These are phyloP conservation scores for Sicyos edulis DNA, from an alignment of 306 rosid genomes.

Conservation along the genomic window DNA sequence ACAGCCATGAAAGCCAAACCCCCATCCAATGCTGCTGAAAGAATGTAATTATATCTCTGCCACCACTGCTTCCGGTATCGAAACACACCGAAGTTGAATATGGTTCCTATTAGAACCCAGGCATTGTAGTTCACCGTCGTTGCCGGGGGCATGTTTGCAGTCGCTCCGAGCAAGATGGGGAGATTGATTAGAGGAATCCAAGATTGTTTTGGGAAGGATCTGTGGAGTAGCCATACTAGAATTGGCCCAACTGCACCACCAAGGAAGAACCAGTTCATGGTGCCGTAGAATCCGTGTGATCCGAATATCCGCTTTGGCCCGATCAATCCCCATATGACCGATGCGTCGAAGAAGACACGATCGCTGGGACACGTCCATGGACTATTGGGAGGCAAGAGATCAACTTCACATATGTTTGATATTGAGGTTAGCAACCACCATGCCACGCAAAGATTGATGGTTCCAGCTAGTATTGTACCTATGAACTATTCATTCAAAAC, in stretches of 20 bases:
- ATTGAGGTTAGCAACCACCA: slow-evolving; percentile 32
- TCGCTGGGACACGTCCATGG: slow-evolving; percentile 37
- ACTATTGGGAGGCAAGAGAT: slow-evolving; percentile 26
- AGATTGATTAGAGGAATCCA: slow-evolving; percentile 27
- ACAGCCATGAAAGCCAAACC: slow-evolving; percentile 49
- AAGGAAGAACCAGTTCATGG: slow-evolving; percentile 36
- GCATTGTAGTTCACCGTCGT: slow-evolving; percentile 15
- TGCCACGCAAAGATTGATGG: slow-evolving; percentile 30
- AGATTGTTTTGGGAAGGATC: slow-evolving; percentile 20
- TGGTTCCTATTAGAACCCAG: slow-evolving; percentile 20
- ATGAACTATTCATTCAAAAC: slow-evolving; percentile 16
- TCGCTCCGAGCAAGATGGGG: slow-evolving; percentile 19
- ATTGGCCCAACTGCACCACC: slow-evolving; percentile 29
- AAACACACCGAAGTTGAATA: slow-evolving; percentile 15
- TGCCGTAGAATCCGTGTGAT: slow-evolving; percentile 23
- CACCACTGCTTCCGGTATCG: slow-evolving; percentile 19
- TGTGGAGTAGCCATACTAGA: slow-evolving; percentile 23
- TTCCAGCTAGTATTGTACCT: slow-evolving; percentile 33
- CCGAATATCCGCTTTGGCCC: slow-evolving; percentile 35
- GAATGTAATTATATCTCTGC: slow-evolving; percentile 22
- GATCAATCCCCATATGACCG: slow-evolving; percentile 35
- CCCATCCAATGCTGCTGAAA: slow-evolving; percentile 23
- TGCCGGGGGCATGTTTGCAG: slow-evolving; percentile 16
- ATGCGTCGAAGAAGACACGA: slow-evolving; percentile 30
- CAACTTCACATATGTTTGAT: slow-evolving; percentile 25